Evolutionary conservation across 2,329 filamentous ascomycete genomes (phyloP).

Genomic region (Aspergillus alliaceus): DNA sequence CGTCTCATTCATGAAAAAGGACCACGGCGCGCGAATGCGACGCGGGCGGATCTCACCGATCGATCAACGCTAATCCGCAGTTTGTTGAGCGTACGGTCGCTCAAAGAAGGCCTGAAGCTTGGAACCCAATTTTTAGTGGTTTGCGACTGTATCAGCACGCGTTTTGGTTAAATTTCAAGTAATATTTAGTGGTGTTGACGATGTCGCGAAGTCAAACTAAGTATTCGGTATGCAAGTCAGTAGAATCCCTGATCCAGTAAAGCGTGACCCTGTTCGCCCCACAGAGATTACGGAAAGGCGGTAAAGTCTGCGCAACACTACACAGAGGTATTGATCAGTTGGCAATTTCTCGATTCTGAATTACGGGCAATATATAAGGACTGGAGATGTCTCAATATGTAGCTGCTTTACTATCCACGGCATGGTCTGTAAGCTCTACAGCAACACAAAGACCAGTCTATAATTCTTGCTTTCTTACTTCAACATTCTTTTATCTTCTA

Average conservation of each 20-base stretch:
- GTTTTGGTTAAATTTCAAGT: not conserved
- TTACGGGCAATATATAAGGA: too few species aligned
- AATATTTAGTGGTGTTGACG: not conserved
- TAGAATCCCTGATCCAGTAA: not conserved
- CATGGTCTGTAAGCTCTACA: not conserved
- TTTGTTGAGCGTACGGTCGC: not conserved
- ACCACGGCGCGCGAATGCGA: constrained; percentile 5
- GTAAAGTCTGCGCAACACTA: not conserved
- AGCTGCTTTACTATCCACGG: too few species aligned
- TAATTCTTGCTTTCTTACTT: not conserved
- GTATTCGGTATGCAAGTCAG: not conserved
- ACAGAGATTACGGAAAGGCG: not conserved
- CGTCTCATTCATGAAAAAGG: not conserved
- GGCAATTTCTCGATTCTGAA: too few species aligned
- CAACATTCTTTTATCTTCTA: not conserved
- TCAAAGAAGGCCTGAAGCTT: not conserved
- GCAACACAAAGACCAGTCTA: not conserved
- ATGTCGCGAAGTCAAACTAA: not conserved
- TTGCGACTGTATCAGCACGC: not conserved
- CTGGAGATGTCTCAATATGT: too few species aligned
- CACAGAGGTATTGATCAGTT: not conserved
- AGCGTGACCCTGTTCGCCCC: not conserved
- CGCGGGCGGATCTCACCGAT: not conserved
- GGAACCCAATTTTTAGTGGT: not conserved
- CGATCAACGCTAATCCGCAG: not conserved